Base-by-base conservation (phyloP, 2,329 filamentous ascomycete species). In the Calonectria hongkongensis region DNA sequence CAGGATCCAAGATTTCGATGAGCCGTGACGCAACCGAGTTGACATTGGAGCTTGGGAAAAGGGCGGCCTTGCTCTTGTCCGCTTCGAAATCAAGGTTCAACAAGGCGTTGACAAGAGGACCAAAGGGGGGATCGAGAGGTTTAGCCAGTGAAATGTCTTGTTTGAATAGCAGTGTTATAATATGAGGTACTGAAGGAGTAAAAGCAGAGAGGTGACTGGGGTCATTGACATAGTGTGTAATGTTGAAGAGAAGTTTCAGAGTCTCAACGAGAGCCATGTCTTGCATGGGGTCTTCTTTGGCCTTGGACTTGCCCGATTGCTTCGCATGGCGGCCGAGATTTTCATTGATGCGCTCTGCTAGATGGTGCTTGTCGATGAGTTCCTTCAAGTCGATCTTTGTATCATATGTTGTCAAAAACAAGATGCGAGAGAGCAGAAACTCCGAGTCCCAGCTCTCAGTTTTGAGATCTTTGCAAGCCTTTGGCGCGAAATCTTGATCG, bases 171-270 rank as follows among this genome's bases (percentile, higher is more conserved):
- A 98, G 89, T 54, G 90, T 89, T 70, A 96, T 87, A 33, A 98
- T 90, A 72, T 92, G 88, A 13, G 92, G 89, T 50, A 97, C 89
- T 3, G 93, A 91, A 27, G 89, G 86, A 1, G 91, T 91, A 80
- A 98, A 97, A 0, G 87, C 84, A 0, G 86, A 82, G 5, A 86
- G 84, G 30, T 93, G 88, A 50, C 92, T 88, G 4, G 92, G 91
- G 30, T 67, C 64, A 21, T 39, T 54, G 76, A 93, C 93, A 79
- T 92, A 92, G 78, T 96, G 92, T 2, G 94, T 94, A 66, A 98
- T 88, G 83, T 98, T 98, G 88, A 97, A 98, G 65, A 98, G 85
- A 48, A 98, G 88, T 81, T 98, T 98, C 63, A 97, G 86, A 0
- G 94, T 96, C 83, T 98, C 96, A 10, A 88, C 89, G 45, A 98